phyloP scores from a whole-genome alignment of 1,284 basidiomycete species.

The Trichosporon asahii region DNA sequence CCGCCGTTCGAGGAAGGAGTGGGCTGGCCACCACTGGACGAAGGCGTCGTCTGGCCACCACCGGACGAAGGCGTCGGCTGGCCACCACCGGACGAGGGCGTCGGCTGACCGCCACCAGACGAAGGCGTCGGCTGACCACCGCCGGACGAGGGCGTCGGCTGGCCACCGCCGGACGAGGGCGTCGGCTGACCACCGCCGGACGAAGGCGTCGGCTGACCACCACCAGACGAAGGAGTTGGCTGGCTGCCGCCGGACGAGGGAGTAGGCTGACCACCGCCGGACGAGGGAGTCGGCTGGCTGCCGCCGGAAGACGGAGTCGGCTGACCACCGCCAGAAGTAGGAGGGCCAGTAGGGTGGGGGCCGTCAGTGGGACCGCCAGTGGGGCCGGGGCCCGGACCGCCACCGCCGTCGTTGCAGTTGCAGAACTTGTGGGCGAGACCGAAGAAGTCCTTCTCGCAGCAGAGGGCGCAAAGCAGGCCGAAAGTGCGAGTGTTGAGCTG shows the following conservation, averaged over 20 bases:
- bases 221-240: background rate
- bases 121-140: background rate
- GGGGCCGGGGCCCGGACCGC: background rate
- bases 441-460: background rate
- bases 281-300: background rate
- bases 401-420: background rate
- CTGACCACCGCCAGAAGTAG: background rate
- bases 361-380: background rate
- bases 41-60: background rate
- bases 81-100: background rate
- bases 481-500: background rate
- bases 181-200: background rate
- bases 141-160: background rate
- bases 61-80: background rate
- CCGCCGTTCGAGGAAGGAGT: background rate
- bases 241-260: background rate
- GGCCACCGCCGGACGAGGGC: background rate
- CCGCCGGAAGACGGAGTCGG: background rate
- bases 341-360: background rate
- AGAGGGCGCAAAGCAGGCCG: background rate
- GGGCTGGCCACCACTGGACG: background rate
- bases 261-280: background rate
- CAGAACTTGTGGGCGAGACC: background rate
- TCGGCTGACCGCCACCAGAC: background rate
- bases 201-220: background rate